Conservation (phyloP, 495 filamentous ascomycete genomes). For the Neurospora tetrasperma region DNA sequence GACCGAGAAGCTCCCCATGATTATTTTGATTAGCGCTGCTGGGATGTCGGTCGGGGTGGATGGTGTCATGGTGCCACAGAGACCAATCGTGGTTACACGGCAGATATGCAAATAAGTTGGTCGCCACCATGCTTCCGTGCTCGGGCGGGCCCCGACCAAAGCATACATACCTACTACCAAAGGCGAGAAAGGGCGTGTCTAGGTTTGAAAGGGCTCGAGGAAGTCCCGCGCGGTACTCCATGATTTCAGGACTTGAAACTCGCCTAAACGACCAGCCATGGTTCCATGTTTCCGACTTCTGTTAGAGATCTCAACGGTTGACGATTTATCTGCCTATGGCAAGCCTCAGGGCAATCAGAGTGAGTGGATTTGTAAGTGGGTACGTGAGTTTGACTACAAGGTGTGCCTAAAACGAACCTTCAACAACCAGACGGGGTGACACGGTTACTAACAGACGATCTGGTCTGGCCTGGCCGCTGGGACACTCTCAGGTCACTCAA, state of each 20-base stretch:
- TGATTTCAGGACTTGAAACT: background rate
- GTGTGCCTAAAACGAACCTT: background rate
- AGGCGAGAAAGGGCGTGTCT: background rate
- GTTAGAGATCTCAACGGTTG: background rate
- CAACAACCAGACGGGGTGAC: background rate
- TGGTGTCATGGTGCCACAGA: background rate
- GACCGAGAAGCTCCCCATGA: background rate
- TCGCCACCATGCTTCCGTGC: background rate
- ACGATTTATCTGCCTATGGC: background rate
- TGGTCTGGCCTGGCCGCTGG: background rate
- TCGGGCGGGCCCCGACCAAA: background rate
- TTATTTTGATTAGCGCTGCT: background rate
- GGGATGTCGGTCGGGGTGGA: background rate
- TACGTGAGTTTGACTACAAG: background rate
- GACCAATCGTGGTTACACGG: background rate
- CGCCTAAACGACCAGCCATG: background rate
- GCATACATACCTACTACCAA: background rate
- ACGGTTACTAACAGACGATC: background rate
- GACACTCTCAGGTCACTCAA: background rate
- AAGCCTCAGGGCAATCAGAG: background rate
- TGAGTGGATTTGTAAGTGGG: background rate
- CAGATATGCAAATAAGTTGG: background rate
- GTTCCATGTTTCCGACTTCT: background rate
- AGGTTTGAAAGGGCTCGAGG: background rate
- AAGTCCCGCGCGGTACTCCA: background rate